These are phyloP conservation scores for Taiozyma onychis DNA, from an alignment of 1,139 yeast species.

Conservation along the genomic window DNA sequence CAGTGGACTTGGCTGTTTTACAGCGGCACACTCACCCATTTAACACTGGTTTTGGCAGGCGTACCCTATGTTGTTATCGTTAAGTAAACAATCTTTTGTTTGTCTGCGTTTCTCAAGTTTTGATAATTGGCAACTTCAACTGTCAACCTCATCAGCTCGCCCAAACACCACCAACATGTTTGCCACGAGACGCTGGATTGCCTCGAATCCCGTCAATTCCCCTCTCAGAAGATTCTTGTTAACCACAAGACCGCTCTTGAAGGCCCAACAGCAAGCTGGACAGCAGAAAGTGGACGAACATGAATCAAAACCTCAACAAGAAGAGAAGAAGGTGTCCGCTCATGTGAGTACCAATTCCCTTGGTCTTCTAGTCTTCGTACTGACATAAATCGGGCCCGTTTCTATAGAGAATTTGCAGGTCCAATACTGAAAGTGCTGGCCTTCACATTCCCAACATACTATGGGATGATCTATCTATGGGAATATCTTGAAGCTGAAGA, in stretches of 20 bases:
- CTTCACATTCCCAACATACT: conserved; percentile 38
- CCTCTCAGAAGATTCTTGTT: not conserved
- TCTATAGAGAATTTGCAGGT: conserved; percentile 37
- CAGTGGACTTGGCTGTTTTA: not conserved
- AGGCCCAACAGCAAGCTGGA: conserved; percentile 1
- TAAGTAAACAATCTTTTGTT: not conserved
- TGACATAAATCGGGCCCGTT: conserved; percentile 23
- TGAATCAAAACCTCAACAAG: not conserved
- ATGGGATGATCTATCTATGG: conserved; percentile 35
- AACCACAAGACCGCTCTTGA: conserved; percentile 2
- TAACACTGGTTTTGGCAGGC: not conserved
- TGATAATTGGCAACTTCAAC: not conserved
- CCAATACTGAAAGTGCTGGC: conserved; percentile 38
- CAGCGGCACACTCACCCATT: not conserved
- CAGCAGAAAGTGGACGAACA: not conserved
- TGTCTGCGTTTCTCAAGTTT: not conserved
- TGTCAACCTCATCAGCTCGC: not conserved
- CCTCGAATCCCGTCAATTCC: not conserved
- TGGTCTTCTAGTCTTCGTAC: not conserved
- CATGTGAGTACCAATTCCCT: conserved; percentile 4
- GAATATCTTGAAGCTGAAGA: conserved; percentile 31
- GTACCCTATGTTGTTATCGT: not conserved
- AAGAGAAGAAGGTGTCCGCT: conserved; percentile 2
- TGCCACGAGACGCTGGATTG: not conserved
- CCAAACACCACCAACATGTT: not conserved